Conservation (phyloP, 1,284 basidiomycete genomes). For the Ceratobasidium theobromae region DNA sequence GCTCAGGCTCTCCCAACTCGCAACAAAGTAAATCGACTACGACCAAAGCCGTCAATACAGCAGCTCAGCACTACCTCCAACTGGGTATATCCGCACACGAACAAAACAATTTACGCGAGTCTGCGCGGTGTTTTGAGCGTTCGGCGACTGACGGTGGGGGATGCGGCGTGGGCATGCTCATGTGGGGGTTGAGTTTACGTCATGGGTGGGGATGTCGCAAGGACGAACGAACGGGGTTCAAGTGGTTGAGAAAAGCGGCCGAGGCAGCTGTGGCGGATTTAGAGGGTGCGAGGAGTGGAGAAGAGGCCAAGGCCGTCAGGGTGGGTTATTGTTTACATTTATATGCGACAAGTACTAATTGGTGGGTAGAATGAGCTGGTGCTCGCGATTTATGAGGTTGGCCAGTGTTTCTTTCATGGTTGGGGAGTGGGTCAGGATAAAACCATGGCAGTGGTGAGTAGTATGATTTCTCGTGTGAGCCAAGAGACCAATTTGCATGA, state of each 20-base stretch:
- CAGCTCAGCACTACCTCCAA: constrained; percentile 59
- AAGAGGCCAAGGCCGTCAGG: constrained; percentile 49
- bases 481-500: background rate
- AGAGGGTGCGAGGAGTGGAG: constrained; percentile 51
- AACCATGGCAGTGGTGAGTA: constrained; percentile 77
- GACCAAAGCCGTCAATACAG: constrained; percentile 21
- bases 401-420: constrained; percentile 88
- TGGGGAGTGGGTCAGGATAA: constrained; percentile 87
- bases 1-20: background rate
- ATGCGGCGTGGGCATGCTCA: constrained; percentile 86
- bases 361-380: constrained; percentile 69
- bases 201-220: constrained; percentile 87
- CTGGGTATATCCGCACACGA: constrained; percentile 83
- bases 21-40: too few relatives aligned
- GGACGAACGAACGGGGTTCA: constrained; percentile 76
- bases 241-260: constrained; percentile 80
- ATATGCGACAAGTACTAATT: background rate
- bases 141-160: constrained; percentile 75
- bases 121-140: constrained; percentile 77
- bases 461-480: constrained; percentile 29
- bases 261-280: constrained; percentile 79
- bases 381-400: constrained; percentile 88
- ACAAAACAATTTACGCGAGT: constrained; percentile 69
- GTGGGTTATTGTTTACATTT: constrained; percentile 41
- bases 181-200: constrained; percentile 86